These are phyloP conservation scores for Fusarium keratoplasticum DNA, from an alignment of 2,329 filamentous ascomycete genomes.

Conservation along the genomic window DNA sequence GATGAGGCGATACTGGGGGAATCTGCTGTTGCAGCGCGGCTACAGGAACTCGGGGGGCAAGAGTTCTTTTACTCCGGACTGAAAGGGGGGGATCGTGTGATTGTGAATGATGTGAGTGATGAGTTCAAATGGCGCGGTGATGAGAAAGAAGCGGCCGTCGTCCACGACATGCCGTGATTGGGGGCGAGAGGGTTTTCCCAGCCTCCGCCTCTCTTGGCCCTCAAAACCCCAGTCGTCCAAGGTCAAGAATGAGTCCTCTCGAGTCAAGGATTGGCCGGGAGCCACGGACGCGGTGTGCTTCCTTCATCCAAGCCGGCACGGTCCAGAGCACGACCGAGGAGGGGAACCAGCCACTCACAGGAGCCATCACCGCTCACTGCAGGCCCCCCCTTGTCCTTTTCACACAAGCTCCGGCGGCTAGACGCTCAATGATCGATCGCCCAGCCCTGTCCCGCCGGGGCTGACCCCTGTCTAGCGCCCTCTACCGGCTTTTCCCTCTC, in stretches of 20 bases:
- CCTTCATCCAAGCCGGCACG: not conserved
- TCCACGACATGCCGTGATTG: constrained; percentile 6
- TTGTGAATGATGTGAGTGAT: constrained; percentile 30
- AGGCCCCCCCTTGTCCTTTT: constrained; percentile 19
- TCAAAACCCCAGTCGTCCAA: not conserved
- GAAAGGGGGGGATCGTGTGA: constrained; percentile 3
- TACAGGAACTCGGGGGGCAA: constrained; percentile 7
- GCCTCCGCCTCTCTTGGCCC: constrained; percentile 10
- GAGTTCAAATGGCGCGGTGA: constrained; percentile 33
- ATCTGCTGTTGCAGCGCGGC: constrained; percentile 22
- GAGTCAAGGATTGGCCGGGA: constrained; percentile 12
- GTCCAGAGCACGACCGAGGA: constrained; percentile 13
- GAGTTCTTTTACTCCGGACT: not conserved
- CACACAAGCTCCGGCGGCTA: constrained; percentile 35
- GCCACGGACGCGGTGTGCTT: constrained; percentile 15
- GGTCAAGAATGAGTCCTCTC: not conserved
- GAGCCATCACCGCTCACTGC: constrained; percentile 16
- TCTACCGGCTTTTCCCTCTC: not conserved
- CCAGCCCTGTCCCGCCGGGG: not conserved
- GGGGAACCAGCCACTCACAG: constrained; percentile 28
- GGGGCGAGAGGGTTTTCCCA: constrained; percentile 14
- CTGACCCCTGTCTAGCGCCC: constrained; percentile 6
- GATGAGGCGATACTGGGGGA: constrained; percentile 1
- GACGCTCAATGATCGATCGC: constrained; percentile 21
- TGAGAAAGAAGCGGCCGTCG: not conserved